phyloP scores from a whole-genome alignment of 2,329 filamentous ascomycete genomes.

The Monosporascus ibericus region DNA sequence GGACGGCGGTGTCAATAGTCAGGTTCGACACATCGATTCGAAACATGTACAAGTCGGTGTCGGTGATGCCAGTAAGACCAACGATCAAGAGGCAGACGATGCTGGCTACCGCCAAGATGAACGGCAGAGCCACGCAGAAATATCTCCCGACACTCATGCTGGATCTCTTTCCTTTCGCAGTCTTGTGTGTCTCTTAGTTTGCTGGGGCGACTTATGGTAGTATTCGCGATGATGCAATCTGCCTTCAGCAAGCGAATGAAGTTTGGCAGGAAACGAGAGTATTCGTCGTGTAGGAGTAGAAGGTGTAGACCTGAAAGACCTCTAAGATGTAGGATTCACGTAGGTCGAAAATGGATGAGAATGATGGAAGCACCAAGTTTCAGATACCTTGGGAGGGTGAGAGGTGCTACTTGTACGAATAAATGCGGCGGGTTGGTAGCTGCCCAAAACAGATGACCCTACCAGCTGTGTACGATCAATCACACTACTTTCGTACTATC shows the following conservation, averaged over 20 bases:
- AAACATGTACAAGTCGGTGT: slow-evolving; percentile 53
- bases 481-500: no score
- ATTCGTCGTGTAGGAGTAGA: no score
- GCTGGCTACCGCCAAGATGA: slow-evolving; percentile 71
- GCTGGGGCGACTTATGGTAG: not conserved
- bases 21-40: slow-evolving; percentile 58
- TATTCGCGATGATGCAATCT: not conserved
- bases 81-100: slow-evolving; percentile 62
- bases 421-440: no score
- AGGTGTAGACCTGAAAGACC: no score
- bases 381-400: no score
- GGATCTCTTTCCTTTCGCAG: slow-evolving; percentile 19
- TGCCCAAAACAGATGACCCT: no score
- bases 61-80: slow-evolving; percentile 48
- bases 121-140: slow-evolving; percentile 81
- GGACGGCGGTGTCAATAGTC: slow-evolving; percentile 37
- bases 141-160: slow-evolving; percentile 65
- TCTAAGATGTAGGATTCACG: no score
- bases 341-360: no score
- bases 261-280: no score
- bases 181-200: slow-evolving; percentile 2
- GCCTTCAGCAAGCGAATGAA: slow-evolving; percentile 4
- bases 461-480: no score
- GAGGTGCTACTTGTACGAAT: no score
- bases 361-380: no score